A percentile compares a stretch with the other conserved stretches of the same genome.
These are phyloP conservation scores for Debaryomyces psychrophilus DNA, from an alignment of 1,139 yeast genomes.

Conservation along the genomic window DNA sequence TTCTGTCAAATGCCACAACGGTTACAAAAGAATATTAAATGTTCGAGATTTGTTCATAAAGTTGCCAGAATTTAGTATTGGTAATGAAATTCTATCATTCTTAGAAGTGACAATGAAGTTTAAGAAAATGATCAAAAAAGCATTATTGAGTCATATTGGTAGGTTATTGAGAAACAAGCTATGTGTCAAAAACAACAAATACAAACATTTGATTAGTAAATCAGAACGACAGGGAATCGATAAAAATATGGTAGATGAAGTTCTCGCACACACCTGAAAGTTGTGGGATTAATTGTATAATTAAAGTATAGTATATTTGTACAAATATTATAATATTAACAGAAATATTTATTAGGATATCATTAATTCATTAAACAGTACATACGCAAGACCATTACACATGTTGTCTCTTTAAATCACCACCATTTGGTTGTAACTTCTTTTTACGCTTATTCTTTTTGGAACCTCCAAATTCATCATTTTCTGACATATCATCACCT, in stretches of 20 bases:
- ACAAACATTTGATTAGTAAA: slow-evolving; percentile 1
- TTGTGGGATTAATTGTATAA: not conserved
- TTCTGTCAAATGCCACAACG: slow-evolving; percentile 59
- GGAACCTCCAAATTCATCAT: slow-evolving; percentile 37
- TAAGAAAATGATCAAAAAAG: slow-evolving; percentile 53
- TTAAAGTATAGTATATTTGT: not conserved
- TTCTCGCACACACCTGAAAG: not conserved
- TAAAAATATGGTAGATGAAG: not conserved
- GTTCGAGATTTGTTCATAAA: slow-evolving; percentile 60
- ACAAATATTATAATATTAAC: not conserved
- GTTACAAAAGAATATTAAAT: slow-evolving; percentile 59
- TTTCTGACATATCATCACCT: slow-evolving; percentile 45
- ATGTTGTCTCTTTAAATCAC: slow-evolving; percentile 45
- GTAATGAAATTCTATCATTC: slow-evolving; percentile 53
- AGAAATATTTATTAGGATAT: slow-evolving; percentile 3
- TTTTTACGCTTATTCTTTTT: slow-evolving; percentile 38
- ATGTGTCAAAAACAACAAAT: slow-evolving; percentile 24
- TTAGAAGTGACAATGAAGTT: slow-evolving; percentile 56
- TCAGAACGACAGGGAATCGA: not conserved
- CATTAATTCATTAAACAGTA: slow-evolving; percentile 7
- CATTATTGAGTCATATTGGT: slow-evolving; percentile 61
- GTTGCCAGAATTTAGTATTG: slow-evolving; percentile 55
- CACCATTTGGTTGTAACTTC: slow-evolving; percentile 32
- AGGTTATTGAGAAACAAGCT: slow-evolving; percentile 60
- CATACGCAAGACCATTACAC: slow-evolving; percentile 17